These are phyloP conservation scores for Phellopilus nigrolimitatus DNA, from an alignment of 1,284 basidiomycete genomes.

Conservation along the genomic window DNA sequence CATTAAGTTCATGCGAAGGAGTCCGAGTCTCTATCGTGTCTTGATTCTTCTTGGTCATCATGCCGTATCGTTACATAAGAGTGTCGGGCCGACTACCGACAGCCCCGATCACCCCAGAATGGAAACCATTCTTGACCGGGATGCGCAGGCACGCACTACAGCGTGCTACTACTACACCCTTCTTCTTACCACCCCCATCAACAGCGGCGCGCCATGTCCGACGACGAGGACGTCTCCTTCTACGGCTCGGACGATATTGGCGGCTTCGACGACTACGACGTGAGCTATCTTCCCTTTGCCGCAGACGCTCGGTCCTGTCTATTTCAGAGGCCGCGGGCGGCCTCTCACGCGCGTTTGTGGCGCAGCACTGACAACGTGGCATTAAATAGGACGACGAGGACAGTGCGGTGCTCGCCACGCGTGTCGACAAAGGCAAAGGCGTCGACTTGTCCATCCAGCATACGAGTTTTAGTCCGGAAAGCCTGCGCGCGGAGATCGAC, in stretches of 20 bases:
- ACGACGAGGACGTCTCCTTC: slow-evolving; percentile 26
- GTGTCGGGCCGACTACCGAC: too few relatives aligned
- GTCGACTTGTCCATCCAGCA: slow-evolving; percentile 25
- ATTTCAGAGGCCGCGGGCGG: not conserved
- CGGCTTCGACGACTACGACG: slow-evolving; percentile 25
- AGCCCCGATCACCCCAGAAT: too few relatives aligned
- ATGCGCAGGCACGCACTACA: too few relatives aligned
- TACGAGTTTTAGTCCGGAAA: slow-evolving; percentile 35
- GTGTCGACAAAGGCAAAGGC: slow-evolving; percentile 29
- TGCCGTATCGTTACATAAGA: too few relatives aligned
- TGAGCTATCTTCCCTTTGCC: slow-evolving; percentile 18
- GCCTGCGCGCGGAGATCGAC: slow-evolving; percentile 42
- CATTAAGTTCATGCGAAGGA: too few relatives aligned
- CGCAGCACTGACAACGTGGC: not conserved
- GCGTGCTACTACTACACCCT: too few relatives aligned
- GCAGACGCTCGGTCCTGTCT: not conserved
- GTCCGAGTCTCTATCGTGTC: too few relatives aligned
- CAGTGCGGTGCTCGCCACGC: slow-evolving; percentile 23
- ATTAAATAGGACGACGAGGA: slow-evolving; percentile 29
- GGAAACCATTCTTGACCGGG: too few relatives aligned
- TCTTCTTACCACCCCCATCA: too few relatives aligned
- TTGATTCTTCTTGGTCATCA: too few relatives aligned
- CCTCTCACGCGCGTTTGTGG: not conserved
- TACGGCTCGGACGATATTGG: slow-evolving; percentile 30
- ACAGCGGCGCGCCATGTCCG: too few relatives aligned